Evolutionary conservation across 2,329 filamentous ascomycete species (phyloP), one percentile per base, ranked within the genome.

Genomic region (Pseudogymnoascus sp.): DNA sequence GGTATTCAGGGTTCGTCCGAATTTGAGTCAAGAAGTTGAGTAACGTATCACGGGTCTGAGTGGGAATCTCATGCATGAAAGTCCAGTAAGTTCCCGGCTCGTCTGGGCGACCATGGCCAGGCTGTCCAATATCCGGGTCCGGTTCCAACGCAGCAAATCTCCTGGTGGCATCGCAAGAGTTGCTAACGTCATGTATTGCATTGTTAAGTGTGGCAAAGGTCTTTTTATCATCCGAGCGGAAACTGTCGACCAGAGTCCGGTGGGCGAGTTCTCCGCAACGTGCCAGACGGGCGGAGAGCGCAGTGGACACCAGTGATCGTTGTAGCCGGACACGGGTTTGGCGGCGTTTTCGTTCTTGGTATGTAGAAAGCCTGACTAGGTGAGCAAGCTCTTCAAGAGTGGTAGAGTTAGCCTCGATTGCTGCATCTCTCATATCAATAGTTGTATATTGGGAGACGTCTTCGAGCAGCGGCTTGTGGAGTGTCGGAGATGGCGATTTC

Each of bases 1-100:
- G 74, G 74, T 95, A 97, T 69, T 92, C 86, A 37, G 91, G 87
- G 72, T 96, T 92, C 65, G 88, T 91, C 67, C 93, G 86, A 64
- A 97, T 82, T 73, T 90, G 84, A 57, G 84, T 87, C 67, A 97
- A 76, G 70, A 97, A 93, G 64, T 85, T 83, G 62, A 97, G 72
- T 62, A 97, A 84, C 43, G 87, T 84, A 64, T 90, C 84, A 70
- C 90, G 81, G 61, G 90, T 85, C 64, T 88, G 85, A 61, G 84
- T 79, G 59, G 91, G 89, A 58, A 97, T 82, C 69, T 91, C 86
- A 71, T 88, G 83, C 60, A 89, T 75, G 67, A 88, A 88, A 1
- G 84, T 83, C 1, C 76, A 73, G 34, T 78, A 74, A 43, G 78
- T 76, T 63, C 73, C 70, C 18, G 76, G 70, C 60, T 76, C 74